These are phyloP conservation scores for Draba incana DNA, from an alignment of 345 rosid genomes.

Conservation along the genomic window DNA sequence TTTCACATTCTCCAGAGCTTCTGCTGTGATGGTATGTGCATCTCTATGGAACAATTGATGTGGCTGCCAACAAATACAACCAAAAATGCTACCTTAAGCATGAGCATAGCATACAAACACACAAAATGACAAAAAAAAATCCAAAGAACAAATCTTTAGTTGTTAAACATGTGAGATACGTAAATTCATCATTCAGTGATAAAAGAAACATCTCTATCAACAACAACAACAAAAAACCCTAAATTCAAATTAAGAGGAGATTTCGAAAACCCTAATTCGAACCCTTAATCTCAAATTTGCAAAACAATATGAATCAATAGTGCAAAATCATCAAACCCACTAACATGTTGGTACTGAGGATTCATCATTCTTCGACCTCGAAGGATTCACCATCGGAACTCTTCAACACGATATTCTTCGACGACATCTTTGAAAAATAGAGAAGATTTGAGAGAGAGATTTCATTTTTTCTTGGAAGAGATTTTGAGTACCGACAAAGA, in stretches of 20 bases:
- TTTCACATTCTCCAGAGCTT: slow-evolving; percentile 93
- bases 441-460: too few relatives aligned
- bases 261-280: slow-evolving; percentile 33
- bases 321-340: not conserved
- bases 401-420: too few relatives aligned
- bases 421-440: too few relatives aligned
- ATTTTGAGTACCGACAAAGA: too few relatives aligned
- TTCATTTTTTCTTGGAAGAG: too few relatives aligned
- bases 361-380: not conserved
- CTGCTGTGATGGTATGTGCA: slow-evolving; percentile 91
- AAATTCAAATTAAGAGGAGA: slow-evolving; percentile 8
- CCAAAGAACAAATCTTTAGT: slow-evolving; percentile 19
- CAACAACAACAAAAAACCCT: not conserved
- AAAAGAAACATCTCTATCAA: not conserved
- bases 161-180: slow-evolving; percentile 17
- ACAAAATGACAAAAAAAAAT: not conserved
- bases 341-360: slow-evolving; percentile 87
- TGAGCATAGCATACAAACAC: not conserved
- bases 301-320: slow-evolving; percentile 7
- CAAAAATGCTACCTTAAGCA: not conserved
- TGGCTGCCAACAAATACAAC: slow-evolving; percentile 55
- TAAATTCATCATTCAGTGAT: slow-evolving; percentile 5
- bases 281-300: slow-evolving; percentile 7
- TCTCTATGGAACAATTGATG: slow-evolving; percentile 90
- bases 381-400: too few relatives aligned